Evolutionary conservation across 768 basidiomycete species (phyloP), one percentile per base, ranked within the genome.

Genomic region (Podaxis rugospora): DNA sequence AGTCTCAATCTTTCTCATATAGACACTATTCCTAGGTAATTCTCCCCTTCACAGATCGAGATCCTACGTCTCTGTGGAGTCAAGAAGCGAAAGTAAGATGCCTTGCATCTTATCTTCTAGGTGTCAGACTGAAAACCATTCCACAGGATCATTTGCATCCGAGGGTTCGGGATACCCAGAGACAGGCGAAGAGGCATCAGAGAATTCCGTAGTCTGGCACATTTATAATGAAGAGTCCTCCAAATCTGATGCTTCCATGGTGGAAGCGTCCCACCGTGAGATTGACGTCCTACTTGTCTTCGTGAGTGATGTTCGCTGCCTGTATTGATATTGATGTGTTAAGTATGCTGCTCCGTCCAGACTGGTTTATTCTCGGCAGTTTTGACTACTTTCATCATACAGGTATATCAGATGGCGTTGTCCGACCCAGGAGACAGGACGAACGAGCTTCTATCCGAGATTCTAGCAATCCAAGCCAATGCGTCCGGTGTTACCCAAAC

Each of bases 251-350:
- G 62, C 66, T 1, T 64, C 71, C 1, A 66, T 74, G 53, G 70
- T 69, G 14, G 78, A 81, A 13, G 75, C 73, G 9, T 76, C 73
- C 63, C 75, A 77, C 54, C 68, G 76, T n/a, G 75, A 75, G 16
- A 74, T 80, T n/a, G 78, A 80, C 52, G 75, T 76, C 5, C 66
- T 80, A 3, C 69, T 78, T 23, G 78, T 81, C 25, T 81, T 81
- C 57, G 78, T 77, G 59, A 68, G 78, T 72, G 1, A 18, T 52
- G 18, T 13, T 23, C 13, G n/a, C n/a, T 37, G 23, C 11, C 27
- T 39, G 0, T 37, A 21, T 46, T 53, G 36, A 36, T 21, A 18
- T 14, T 16, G 13, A 7, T 14, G 40, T 13, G 13, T 18, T 35
- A n/a, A 47, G 53, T 23, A 54, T 50, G 1, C 32, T 32, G 7